phyloP scores from a whole-genome alignment of 179 eudicot species.

The Corrigiola litoralis region DNA sequence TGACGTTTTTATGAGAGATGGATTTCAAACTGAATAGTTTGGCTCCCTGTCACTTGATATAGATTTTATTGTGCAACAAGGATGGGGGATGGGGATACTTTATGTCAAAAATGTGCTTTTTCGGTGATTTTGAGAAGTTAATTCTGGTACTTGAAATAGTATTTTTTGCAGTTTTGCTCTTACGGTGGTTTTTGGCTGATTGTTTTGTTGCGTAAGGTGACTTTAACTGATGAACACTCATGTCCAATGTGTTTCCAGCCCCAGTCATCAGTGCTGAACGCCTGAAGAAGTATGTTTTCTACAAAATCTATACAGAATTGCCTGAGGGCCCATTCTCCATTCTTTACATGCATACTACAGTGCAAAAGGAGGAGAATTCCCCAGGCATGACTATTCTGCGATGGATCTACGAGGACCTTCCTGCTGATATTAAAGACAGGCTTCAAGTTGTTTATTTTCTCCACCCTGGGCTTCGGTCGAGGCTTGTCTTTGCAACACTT shows the following conservation, averaged over 20 bases:
- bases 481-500: conserved; percentile 88
- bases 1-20: too few species aligned
- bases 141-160: too few species aligned
- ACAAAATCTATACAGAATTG: conserved; percentile 62
- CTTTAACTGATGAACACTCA: background rate
- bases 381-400: conserved; percentile 87
- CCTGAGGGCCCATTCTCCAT: conserved; percentile 84
- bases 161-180: too few species aligned
- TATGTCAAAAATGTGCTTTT: too few species aligned
- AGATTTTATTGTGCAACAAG: too few species aligned
- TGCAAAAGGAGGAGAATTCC: conserved; percentile 81
- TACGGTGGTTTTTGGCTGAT: background rate
- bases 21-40: too few species aligned
- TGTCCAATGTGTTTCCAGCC: conserved; percentile 41
- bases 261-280: conserved; percentile 63
- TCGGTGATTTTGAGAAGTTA: too few species aligned
- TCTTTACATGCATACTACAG: conserved; percentile 74
- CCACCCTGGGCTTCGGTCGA: conserved; percentile 92
- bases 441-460: conserved; percentile 81
- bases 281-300: conserved; percentile 69
- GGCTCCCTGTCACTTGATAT: too few species aligned
- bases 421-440: conserved; percentile 75
- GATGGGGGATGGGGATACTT: too few species aligned
- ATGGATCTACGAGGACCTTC: conserved; percentile 95
- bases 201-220: background rate